Evolutionary conservation across 306 rosid genomes (phyloP), one percentile per base, ranked within the genome.

Genomic region (Canavalia ensiformis): DNA sequence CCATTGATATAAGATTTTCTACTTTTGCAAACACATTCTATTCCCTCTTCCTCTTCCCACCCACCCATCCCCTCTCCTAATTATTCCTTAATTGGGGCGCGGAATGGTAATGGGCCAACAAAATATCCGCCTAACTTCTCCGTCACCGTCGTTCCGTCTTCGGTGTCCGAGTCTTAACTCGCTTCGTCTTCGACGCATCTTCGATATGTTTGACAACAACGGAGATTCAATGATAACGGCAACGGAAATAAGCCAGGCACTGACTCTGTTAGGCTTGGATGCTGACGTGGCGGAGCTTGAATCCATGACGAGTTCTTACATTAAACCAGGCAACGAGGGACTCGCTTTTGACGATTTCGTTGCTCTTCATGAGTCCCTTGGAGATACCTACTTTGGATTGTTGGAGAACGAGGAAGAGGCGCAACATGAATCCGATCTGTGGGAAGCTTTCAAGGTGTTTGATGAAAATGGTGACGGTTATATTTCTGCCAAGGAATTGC

Each of bases 361-460:
- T 37, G 68, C 54, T 2, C 82, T 94, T 34, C 97, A 92, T 74
- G 90, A 90, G 7, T 88, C 91, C 1, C 44, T 94, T 0, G 84
- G 89, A 28, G 92, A 92, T 0, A n/a, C 89, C 0, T 92, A 85
- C 75, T 94, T 94, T n/a, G 88, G 83, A 0, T 6, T 12, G 1
- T 47, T 5, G 0, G 50, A 68, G 2, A 1, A 12, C 1, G 82
- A 37, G 2, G 77, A 47, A 0, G 77, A 52, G 69, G 50, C 75
- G 2, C 91, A 82, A 68, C 87, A 91, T 64, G 97, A 92, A 25
- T 65, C 81, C 6, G 97, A 92, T 11, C 82, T 94, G 1, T 72
- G 90, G 63, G 98, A 94, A 81, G 98, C 97, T 1, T 94, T 94
- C 78, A 94, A 91, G 86, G 98, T 94, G 51, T 94, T 94, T 75